Percentiles rank a stretch among this genome's conserved stretches.
These are phyloP conservation scores for Linderina pennispora DNA, from an alignment of 192 early-diverging fungal species.

Conservation along the genomic window DNA sequence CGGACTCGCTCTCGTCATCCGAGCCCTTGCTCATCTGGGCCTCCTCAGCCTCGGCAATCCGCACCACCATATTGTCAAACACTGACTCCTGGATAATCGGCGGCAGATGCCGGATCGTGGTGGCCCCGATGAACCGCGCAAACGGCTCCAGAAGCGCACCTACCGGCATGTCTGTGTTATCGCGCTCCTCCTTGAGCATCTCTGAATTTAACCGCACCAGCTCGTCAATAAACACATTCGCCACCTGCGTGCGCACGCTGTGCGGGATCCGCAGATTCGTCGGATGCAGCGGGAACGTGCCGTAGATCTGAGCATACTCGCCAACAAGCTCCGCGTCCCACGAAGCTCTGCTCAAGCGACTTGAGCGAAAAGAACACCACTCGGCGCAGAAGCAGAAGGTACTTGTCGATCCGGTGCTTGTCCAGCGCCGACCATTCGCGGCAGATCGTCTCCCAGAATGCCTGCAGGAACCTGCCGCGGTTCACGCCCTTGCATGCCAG, in stretches of 20 bases:
- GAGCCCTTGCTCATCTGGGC: conserved; percentile 3
- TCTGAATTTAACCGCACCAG: conserved; percentile 26
- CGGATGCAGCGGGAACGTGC: conserved; percentile 17
- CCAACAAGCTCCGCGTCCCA: conserved; percentile 30
- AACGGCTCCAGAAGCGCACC: conserved; percentile 35
- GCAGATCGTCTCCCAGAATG: conserved; percentile 47
- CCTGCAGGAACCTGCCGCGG: conserved; percentile 22
- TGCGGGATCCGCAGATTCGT: conserved; percentile 31
- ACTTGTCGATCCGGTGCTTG: conserved; percentile 46
- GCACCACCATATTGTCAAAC: conserved; percentile 39
- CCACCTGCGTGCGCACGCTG: conserved; percentile 32
- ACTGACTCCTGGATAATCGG: conserved; percentile 29
- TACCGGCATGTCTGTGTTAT: conserved; percentile 18
- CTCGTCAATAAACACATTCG: conserved; percentile 41
- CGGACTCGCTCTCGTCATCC: not conserved
- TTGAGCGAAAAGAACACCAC: conserved; percentile 31
- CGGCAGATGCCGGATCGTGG: conserved; percentile 32
- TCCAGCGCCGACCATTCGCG: conserved; percentile 45
- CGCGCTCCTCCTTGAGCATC: conserved; percentile 1
- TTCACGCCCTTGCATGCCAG: conserved; percentile 33
- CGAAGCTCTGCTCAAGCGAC: conserved; percentile 23
- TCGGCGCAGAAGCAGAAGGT: conserved; percentile 35
- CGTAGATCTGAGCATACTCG: conserved; percentile 18
- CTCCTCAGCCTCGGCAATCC: conserved; percentile 44
- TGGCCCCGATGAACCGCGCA: conserved; percentile 31